Percentiles rank a stretch among this genome's conserved stretches.
Evolutionary conservation across 352 stramenopile species (phyloP).

Genomic region (Globisporangium carolinianum): DNA sequence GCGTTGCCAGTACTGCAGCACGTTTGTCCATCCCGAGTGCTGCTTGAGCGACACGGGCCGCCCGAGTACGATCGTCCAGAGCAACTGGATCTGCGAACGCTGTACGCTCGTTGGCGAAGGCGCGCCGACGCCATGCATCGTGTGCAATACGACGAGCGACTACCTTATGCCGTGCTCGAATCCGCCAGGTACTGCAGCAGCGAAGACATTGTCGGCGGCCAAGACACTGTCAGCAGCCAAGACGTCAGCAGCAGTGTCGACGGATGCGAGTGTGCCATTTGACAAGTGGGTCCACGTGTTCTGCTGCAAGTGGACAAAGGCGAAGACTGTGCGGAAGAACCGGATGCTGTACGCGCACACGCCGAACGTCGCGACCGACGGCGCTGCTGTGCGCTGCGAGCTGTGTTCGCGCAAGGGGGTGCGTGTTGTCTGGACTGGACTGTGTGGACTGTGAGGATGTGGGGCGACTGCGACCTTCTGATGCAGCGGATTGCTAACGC

Average conservation of each 20-base stretch:
- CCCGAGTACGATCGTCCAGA: conserved; percentile 47
- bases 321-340: conserved; percentile 54
- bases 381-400: conserved; percentile 37
- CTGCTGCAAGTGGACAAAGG: conserved; percentile 70
- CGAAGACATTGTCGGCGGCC: background rate
- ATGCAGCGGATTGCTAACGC: background rate
- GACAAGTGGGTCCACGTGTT: conserved; percentile 75
- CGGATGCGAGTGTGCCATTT: conserved; percentile 4
- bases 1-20: conserved; percentile 82
- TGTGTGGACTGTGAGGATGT: background rate
- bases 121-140: conserved; percentile 34
- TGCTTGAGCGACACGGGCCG: conserved; percentile 65
- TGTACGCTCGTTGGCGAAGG: conserved; percentile 50
- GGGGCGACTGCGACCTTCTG: background rate
- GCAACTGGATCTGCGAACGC: conserved; percentile 83
- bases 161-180: conserved; percentile 77
- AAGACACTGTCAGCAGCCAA: background rate
- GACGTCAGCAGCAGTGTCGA: conserved; percentile 1
- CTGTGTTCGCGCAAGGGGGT: conserved; percentile 44
- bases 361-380: conserved; percentile 17
- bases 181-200: conserved; percentile 8
- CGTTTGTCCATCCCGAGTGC: conserved; percentile 75
- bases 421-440: conserved; percentile 5
- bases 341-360: conserved; percentile 50
- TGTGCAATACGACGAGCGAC: conserved; percentile 60